Percentiles rank a stretch among this genome's conserved stretches.
These are phyloP conservation scores for Vigna angularis DNA, from an alignment of 306 rosid species.

Conservation along the genomic window DNA sequence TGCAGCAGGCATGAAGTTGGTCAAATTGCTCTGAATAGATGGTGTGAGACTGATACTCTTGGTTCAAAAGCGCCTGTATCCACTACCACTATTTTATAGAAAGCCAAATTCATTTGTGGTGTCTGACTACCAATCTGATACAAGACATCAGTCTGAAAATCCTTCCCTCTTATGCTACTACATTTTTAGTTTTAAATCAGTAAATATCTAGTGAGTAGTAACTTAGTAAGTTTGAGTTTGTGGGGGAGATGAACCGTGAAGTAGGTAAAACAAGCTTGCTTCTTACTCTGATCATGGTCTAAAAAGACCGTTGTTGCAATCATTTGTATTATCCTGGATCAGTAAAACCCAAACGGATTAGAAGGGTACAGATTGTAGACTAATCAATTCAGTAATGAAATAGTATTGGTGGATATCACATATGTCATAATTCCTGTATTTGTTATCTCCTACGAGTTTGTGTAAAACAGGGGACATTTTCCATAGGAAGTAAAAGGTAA, in stretches of 20 bases:
- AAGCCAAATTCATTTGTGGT: conserved; percentile 1
- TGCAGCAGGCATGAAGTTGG: neutral
- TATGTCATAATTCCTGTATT: neutral
- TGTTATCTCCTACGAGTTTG: neutral
- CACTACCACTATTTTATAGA: neutral
- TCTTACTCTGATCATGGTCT: no score
- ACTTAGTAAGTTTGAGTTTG: neutral
- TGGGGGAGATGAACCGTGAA: neutral
- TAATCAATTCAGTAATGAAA: neutral
- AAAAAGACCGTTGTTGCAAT: neutral
- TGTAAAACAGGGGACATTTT: neutral
- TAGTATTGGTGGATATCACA: neutral
- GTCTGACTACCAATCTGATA: neutral
- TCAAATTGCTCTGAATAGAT: neutral
- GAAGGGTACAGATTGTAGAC: neutral
- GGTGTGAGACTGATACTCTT: conserved; percentile 7
- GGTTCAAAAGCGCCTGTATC: neutral
- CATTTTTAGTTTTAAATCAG: neutral
- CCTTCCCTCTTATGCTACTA: neutral
- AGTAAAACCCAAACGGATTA: neutral
- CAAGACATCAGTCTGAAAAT: neutral
- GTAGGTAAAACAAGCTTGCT: neutral
- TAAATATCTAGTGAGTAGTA: neutral
- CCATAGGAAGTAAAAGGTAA: neutral
- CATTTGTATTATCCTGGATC: neutral